These are phyloP conservation scores for Filobasidium floriforme DNA, from an alignment of 768 basidiomycete genomes.

Conservation along the genomic window DNA sequence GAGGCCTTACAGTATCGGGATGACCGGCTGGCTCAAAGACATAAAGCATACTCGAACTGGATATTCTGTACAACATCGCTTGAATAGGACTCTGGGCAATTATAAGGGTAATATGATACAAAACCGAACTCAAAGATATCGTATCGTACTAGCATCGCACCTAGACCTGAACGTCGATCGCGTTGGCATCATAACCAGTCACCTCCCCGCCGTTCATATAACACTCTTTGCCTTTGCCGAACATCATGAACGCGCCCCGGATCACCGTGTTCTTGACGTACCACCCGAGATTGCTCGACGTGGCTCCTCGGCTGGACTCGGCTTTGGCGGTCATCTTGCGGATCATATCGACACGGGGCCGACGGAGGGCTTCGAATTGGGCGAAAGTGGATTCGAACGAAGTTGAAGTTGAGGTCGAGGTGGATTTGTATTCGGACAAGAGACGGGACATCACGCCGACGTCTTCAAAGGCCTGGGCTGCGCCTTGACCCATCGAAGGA, in stretches of 20 bases:
- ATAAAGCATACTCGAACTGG: no score
- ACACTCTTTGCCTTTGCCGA: not conserved
- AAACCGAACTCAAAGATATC: no score
- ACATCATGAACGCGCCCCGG: not conserved
- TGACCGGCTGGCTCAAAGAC: no score
- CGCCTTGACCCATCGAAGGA: conserved; percentile 28
- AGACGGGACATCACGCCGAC: conserved; percentile 26
- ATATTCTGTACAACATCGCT: no score
- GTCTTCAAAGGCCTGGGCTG: conserved; percentile 32
- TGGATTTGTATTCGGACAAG: no score
- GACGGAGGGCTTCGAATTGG: conserved; percentile 26
- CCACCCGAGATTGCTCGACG: not conserved
- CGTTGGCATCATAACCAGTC: not conserved
- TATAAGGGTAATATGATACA: no score
- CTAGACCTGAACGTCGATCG: not conserved
- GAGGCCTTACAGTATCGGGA: no score
- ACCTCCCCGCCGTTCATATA: not conserved
- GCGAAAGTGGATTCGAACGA: conserved; percentile 23
- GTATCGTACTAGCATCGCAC: no score
- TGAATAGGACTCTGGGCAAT: no score
- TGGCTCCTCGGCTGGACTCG: not conserved
- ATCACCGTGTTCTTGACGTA: not conserved
- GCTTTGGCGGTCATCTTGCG: not conserved
- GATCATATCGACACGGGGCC: conserved; percentile 23
- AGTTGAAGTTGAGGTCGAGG: not conserved